Base-by-base conservation (phyloP, 768 basidiomycete species). In the Mycena galopus region DNA sequence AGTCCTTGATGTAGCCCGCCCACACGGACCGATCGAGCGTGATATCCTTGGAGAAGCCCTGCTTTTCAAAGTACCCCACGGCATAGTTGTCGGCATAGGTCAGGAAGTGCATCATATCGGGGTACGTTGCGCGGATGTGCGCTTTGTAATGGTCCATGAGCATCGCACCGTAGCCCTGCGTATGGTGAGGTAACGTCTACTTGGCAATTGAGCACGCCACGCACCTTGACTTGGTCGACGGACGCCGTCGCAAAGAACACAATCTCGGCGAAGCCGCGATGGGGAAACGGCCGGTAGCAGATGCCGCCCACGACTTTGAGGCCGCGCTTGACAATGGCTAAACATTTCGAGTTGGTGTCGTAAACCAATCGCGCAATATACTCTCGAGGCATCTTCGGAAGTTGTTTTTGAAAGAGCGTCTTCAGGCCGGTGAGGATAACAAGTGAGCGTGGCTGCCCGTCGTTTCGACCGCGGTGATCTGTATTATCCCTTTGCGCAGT, bases 1-100 rank as follows among this genome's bases (percentile, higher is more conserved):
- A 99, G 81, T 99, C 98, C 81, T 99, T 99, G 90, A 99, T 99
- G 81, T 99, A 99, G 14, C 97, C 98, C 0, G 97, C 97, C 98
- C 98, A 99, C 10, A 93, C 87, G 2, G 94, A 91, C 53, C 97
- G 89, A 71, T 93, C 93, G n/a, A 98, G 88, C 0, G 94, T 93
- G 72, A 99, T 97, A 68, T 99, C 97, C 81, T 99, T 99, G 8
- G 96, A 94, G 82, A 99, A 99, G 0, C 98, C 98, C 85, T 99
- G 98, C 80, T 99, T 99, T 81, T 96, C 96, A 87, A 99, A 99
- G 83, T 98, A 99, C 4, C 98, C 97, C 44, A 99, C 96, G 21
- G 98, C 98, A 79, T 96, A 99, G 81, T 99, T 99, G 83, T 99
- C 98, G 57, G 98, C 98, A 78, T 99, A 99, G 4, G 98, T 98